Base-by-base conservation (phyloP, 2,329 filamentous ascomycete genomes). In the Colletotrichum gloeosporioides region DNA sequence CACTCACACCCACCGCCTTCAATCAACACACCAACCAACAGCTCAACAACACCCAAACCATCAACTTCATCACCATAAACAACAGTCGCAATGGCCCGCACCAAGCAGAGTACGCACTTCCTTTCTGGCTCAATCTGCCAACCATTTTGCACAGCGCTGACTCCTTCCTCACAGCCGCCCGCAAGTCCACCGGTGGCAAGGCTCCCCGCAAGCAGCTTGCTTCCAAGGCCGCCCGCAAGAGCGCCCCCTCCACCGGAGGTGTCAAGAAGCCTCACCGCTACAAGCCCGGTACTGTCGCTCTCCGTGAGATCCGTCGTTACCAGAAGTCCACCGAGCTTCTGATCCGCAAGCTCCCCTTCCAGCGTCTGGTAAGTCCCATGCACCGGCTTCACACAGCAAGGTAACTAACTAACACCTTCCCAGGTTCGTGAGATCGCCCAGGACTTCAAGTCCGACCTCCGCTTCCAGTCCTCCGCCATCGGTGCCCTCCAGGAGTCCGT, bases 161-260 rank as follows among this genome's bases (percentile, higher is more conserved):
- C 69, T 32, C 1, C 0, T 18, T 18, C 2, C 16, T 22, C 10
- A 31, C 62, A 78, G 77, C 77, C 83, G 92, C 92, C 83, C 91
- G 92, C 85, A 93, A 98, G 91, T 94, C 93, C 87, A 94, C 93
- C 83, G 93, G 93, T 92, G 93, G 93, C 91, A 94, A 94, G 90
- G 93, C 93, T 82, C 92, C 92, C 79, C 92, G 93, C 89, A 99
- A 99, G 95, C 96, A 98, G 93, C 96, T 99, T 85, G 96, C 96
- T 83, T 98, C 96, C 92, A 98, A 98, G 95, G 97, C 96, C 81
- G 96, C 97, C 84, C 96, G 97, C 91, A 99, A 99, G 94, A 96
- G 94, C 83, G 96, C 97, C 78, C 97, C 97, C 82, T 98, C 96
- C 79, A 99, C 97, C 87, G 97, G 96, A 84, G 95, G 95, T 93